Evolutionary conservation across 176 grass and related monocot genomes (phyloP).

Genomic region (Aegilops tauschii): DNA sequence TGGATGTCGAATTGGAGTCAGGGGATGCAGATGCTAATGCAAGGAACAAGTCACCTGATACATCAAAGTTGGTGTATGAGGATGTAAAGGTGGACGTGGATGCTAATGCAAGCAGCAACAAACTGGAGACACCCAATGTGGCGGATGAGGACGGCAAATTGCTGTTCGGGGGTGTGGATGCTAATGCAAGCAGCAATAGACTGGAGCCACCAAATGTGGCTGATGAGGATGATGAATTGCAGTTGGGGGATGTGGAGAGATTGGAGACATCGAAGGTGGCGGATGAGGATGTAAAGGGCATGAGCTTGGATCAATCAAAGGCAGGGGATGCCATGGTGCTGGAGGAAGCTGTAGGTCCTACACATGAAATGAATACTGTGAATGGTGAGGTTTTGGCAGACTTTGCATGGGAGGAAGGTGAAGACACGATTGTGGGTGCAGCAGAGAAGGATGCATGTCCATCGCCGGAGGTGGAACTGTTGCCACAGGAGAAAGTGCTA

Average conservation of each 20-base stretch:
- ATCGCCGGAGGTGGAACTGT: constrained; percentile 4
- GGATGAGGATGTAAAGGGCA: constrained; percentile 1
- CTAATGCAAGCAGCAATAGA: too few relatives aligned
- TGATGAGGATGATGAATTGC: too few relatives aligned
- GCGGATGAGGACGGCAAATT: too few relatives aligned
- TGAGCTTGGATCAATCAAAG: background rate
- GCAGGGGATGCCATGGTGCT: background rate
- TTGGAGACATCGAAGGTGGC: background rate
- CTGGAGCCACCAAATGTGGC: too few relatives aligned
- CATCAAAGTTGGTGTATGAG: background rate
- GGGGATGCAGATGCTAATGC: background rate
- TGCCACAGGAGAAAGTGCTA: constrained; percentile 21
- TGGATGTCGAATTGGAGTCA: background rate
- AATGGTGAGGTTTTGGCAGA: background rate
- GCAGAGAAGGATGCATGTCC: constrained; percentile 29
- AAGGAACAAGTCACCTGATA: constrained; percentile 15
- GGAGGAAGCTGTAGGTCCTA: constrained; percentile 3
- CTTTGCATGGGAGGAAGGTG: background rate
- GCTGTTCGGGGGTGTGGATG: too few relatives aligned
- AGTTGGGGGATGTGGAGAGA: background rate
- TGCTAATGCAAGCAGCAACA: too few relatives aligned
- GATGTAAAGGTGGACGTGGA: background rate
- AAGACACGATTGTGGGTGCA: background rate
- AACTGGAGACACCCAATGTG: too few relatives aligned
- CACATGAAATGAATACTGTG: background rate